Evolutionary conservation across 1,284 basidiomycete genomes (phyloP).

Genomic region (Ceratorhiza oryzae-sativae): DNA sequence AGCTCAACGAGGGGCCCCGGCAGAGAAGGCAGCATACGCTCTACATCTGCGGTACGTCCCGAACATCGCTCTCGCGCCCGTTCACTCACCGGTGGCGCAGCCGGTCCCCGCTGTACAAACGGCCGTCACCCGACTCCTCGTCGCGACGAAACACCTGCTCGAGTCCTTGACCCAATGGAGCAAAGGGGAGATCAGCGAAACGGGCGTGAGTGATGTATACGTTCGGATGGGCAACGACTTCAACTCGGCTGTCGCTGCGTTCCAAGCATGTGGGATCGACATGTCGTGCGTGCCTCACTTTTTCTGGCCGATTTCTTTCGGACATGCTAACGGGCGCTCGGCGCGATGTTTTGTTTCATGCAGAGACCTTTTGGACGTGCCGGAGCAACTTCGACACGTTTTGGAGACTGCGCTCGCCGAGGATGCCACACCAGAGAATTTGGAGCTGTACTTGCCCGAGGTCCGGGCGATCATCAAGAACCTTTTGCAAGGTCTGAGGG

Average conservation of each 20-base stretch:
- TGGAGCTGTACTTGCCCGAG: constrained; percentile 89
- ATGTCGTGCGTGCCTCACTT: constrained; percentile 74
- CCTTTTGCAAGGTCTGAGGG: constrained; percentile 88
- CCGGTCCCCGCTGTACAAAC: constrained; percentile 68
- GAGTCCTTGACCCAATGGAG: constrained; percentile 94
- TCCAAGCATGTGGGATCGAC: constrained; percentile 83
- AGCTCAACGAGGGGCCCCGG: constrained; percentile 27
- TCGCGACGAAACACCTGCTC: constrained; percentile 93
- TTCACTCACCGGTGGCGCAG: not conserved
- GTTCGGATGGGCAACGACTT: constrained; percentile 97
- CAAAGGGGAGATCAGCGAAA: constrained; percentile 74
- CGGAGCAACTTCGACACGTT: constrained; percentile 85
- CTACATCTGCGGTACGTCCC: constrained; percentile 6
- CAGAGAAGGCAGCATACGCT: constrained; percentile 21
- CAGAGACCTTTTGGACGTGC: constrained; percentile 89
- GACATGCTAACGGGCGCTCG: not conserved
- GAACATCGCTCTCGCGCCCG: no score
- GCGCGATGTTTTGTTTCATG: constrained; percentile 20
- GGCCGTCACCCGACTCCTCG: constrained; percentile 90
- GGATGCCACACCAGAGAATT: constrained; percentile 83
- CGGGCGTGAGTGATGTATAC: constrained; percentile 93
- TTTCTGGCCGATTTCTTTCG: constrained; percentile 18
- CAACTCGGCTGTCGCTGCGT: constrained; percentile 90
- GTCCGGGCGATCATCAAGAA: constrained; percentile 94
- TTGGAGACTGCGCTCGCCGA: constrained; percentile 92